A percentile compares a stretch with the other conserved stretches of the same genome.
Conservation (phyloP, 805 yeast genomes). For the Grigorovia yakushimaensis region DNA sequence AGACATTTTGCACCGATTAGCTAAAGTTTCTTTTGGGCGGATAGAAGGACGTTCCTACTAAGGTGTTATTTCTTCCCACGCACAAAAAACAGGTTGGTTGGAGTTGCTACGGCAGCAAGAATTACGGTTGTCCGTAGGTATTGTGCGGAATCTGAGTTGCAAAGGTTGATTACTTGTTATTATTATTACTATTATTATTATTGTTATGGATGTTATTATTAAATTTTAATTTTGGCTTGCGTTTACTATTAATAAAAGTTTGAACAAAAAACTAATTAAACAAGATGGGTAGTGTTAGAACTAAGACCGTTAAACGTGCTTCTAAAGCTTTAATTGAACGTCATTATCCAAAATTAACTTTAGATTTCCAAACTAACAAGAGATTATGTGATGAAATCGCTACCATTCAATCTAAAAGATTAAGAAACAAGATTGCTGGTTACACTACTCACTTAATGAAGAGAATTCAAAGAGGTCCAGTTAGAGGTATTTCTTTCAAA, state of each 20-base stretch:
- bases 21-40: background rate
- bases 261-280: background rate
- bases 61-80: background rate
- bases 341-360: constrained; percentile 98
- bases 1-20: too few species aligned
- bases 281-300: constrained; percentile 96
- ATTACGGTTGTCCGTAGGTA: background rate
- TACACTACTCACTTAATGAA: constrained; percentile 99
- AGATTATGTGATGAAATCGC: constrained; percentile 98
- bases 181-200: background rate
- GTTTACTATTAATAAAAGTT: background rate
- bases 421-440: constrained; percentile 99
- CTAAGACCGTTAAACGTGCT: constrained; percentile 99
- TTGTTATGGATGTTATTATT: background rate
- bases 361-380: constrained; percentile 99
- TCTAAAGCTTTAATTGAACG: constrained; percentile 98
- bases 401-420: constrained; percentile 97
- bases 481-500: constrained; percentile 99
- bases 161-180: background rate
- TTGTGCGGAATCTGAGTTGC: background rate
- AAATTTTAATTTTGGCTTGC: background rate
- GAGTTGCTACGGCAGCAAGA: background rate
- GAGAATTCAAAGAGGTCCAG: constrained; percentile 99
- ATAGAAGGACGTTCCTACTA: background rate
- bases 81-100: background rate